Evolutionary conservation across 2,329 filamentous ascomycete genomes (phyloP).

Genomic region (Immersiporthe knoxdaviesiana): DNA sequence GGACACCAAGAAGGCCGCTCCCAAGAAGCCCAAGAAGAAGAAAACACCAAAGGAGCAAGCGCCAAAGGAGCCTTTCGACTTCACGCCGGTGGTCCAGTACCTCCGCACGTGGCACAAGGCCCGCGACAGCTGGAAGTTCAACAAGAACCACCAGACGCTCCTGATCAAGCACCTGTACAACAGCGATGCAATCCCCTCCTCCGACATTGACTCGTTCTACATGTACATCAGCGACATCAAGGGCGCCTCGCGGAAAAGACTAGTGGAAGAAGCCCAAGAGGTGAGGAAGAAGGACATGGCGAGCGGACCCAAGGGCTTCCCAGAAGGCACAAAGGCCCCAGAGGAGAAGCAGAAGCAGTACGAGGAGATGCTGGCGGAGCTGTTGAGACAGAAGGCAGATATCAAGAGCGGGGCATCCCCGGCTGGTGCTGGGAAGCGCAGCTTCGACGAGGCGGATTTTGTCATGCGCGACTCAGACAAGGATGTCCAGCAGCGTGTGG

Average conservation of each 20-base stretch:
- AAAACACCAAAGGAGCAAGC: constrained; percentile 40
- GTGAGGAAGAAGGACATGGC: constrained; percentile 61
- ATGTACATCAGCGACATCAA: constrained; percentile 80
- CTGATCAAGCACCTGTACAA: constrained; percentile 83
- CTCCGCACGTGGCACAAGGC: constrained; percentile 74
- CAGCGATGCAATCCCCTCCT: constrained; percentile 68
- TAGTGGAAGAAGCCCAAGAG: constrained; percentile 68
- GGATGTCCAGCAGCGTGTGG: constrained; percentile 57
- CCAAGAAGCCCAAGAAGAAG: constrained; percentile 40
- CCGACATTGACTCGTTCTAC: constrained; percentile 70
- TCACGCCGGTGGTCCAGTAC: constrained; percentile 73
- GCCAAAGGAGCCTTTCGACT: constrained; percentile 37
- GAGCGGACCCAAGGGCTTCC: constrained; percentile 51
- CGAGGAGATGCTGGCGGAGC: constrained; percentile 56
- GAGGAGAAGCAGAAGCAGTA: constrained; percentile 60
- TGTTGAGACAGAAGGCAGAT: constrained; percentile 44
- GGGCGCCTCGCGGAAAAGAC: constrained; percentile 70
- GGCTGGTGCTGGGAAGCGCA: constrained; percentile 41
- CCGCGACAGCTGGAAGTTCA: constrained; percentile 86
- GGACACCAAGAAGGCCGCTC: constrained; percentile 42
- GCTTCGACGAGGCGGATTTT: constrained; percentile 57
- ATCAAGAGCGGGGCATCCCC: constrained; percentile 42
- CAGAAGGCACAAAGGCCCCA: constrained; percentile 51
- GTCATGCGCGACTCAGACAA: constrained; percentile 53
- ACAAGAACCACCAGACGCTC: constrained; percentile 87